Evolutionary conservation across 495 filamentous ascomycete species (phyloP).

Genomic region (Daldinia vernicosa): DNA sequence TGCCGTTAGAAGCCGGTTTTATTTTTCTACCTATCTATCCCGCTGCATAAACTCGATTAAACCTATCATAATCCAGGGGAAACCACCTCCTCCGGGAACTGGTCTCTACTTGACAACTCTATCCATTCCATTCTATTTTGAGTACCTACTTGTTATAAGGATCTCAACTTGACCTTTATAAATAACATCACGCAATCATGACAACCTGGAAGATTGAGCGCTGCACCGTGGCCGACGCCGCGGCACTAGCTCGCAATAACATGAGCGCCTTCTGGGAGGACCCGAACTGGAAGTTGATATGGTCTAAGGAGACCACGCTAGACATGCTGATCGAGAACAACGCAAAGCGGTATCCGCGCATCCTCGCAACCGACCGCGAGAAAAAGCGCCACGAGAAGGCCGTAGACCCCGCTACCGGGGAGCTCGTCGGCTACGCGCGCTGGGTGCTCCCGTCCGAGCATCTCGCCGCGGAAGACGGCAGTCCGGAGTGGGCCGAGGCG

Average conservation of each 20-base stretch:
- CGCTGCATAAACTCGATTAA: neutral
- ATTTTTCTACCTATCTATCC: neutral
- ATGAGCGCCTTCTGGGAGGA: neutral
- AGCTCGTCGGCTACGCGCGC: slow-evolving; percentile 45
- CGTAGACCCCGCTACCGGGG: slow-evolving; percentile 39
- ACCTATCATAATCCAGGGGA: neutral
- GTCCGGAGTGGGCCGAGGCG: neutral
- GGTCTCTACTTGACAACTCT: neutral
- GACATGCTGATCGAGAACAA: neutral
- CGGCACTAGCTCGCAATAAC: neutral
- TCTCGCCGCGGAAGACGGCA: neutral
- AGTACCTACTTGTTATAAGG: no score
- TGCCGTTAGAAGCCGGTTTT: neutral
- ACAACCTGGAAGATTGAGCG: neutral
- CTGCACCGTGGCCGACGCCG: neutral
- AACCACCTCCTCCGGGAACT: neutral
- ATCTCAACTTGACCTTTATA: neutral
- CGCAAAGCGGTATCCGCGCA: neutral
- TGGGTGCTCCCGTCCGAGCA: slow-evolving; percentile 38
- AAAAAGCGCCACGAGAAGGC: slow-evolving; percentile 46
- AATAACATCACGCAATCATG: neutral
- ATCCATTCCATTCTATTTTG: neutral
- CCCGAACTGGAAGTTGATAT: neutral
- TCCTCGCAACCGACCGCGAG: slow-evolving; percentile 17
- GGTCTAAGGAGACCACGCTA: neutral